phyloP scores from a whole-genome alignment of 148 eudicot genomes.

The Spergularia bocconei region DNA sequence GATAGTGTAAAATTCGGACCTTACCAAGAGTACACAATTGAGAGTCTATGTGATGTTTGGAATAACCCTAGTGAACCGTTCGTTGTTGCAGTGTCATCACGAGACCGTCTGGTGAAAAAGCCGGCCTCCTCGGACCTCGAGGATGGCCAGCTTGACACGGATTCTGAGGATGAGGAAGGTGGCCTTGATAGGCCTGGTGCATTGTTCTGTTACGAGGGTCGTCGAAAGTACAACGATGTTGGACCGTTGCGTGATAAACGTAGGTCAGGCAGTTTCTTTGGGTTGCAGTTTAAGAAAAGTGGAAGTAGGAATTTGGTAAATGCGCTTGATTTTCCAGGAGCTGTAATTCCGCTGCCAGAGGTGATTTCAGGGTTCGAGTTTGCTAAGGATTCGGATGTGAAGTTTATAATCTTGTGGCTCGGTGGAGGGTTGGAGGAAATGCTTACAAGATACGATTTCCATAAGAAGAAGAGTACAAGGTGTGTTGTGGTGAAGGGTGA shows the following conservation, averaged over 20 bases:
- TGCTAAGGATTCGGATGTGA: neutral
- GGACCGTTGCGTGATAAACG: constrained; percentile 8
- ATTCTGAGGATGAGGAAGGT: constrained; percentile 6
- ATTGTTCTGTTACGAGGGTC: neutral
- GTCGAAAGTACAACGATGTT: neutral
- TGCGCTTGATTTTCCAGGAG: constrained; percentile 6
- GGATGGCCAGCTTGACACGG: constrained; percentile 4
- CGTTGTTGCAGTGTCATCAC: neutral
- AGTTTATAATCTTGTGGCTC: constrained; percentile 9
- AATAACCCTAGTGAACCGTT: constrained; percentile 5
- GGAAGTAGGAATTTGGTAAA: neutral
- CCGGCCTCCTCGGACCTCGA: neutral
- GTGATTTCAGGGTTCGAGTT: neutral
- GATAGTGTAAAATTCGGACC: neutral
- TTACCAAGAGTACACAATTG: constrained; percentile 3
- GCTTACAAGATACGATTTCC: neutral
- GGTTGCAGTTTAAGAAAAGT: neutral
- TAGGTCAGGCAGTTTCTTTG: neutral
- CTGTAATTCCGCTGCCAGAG: constrained; percentile 6
- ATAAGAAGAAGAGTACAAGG: neutral
- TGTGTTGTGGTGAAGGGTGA: constrained; percentile 7
- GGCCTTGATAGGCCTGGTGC: neutral
- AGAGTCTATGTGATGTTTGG: constrained; percentile 6
- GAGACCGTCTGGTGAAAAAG: neutral
- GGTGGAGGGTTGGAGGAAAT: constrained; percentile 5